Base-by-base conservation (phyloP, 1,139 yeast genomes). In the Kluyveromyces sp. region DNA sequence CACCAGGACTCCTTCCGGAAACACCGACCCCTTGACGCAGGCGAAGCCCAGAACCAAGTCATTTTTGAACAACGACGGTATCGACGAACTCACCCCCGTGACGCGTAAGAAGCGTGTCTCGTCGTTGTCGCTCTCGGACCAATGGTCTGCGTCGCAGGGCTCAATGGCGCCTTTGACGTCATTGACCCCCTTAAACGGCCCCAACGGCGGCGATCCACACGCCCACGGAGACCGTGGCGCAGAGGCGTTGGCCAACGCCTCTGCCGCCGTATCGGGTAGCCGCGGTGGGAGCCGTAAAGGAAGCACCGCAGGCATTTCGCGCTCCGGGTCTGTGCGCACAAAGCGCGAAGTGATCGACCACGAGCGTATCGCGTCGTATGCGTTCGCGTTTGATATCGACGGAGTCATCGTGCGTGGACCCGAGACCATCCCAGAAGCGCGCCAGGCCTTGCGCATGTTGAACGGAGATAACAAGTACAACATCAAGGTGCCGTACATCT, bases 321-420 rank as follows among this genome's bases (percentile, higher is more conserved):
- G 40, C 39, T 43, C 39, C 17, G 33, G 39, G 28, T 45, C 42
- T 15, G 45, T 46, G 15, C 51, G 44, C 37, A 44, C 40, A 40
- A 50, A 40, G 45, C 39, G 44, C 26, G 50, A 64, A 2, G 73
- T 77, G 16, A 71, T 81, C 53, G 84, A 80, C 58, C 88, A 82
- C 59, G 75, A 67, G 35, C 70, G 88, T 61, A 80, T 83, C 40
- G 92, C 92, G 3, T 79, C 86, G 11, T 84, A 83, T 60, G 94
- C 94, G 1, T 84, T 84, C 67, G 88, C 94, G 40, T 85, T 84
- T 59, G 94, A 84, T 66, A 85, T 84, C 45, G 95, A 84, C 59
- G 94, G 94, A 39, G 94, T 84, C 36, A 75, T 84, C 40, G 78
- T 83, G 51, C 71, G 84, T 49, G 94, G 94, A 13, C 88, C 92